A percentile compares a stretch with the other conserved stretches of the same genome.
phyloP scores from a whole-genome alignment of 345 rosid genomes.

The Aquilaria sinensis region DNA sequence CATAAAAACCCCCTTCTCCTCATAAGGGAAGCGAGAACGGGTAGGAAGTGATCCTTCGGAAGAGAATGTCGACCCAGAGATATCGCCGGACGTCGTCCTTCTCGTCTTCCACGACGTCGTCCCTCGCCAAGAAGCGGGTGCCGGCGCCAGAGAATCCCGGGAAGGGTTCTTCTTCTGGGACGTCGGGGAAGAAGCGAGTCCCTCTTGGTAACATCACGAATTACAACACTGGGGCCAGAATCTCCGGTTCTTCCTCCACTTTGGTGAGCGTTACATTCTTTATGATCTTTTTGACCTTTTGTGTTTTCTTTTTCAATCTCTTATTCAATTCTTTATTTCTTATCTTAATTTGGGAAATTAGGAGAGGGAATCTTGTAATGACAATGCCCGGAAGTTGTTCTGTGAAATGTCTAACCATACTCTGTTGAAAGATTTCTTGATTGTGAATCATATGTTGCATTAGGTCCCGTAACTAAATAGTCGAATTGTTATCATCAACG shows the following conservation, averaged over 20 bases:
- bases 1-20: background rate
- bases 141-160: constrained; percentile 39
- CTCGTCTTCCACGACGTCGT: constrained; percentile 43
- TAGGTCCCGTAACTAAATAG: no score
- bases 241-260: constrained; percentile 38
- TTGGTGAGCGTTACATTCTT: constrained; percentile 33
- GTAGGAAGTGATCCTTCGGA: background rate
- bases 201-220: constrained; percentile 74
- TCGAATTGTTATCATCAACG: no score
- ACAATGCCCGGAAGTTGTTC: background rate
- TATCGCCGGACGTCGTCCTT: constrained; percentile 28
- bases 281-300: background rate
- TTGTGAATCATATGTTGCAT: background rate
- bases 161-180: constrained; percentile 26
- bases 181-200: constrained; percentile 61
- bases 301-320: background rate
- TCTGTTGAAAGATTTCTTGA: background rate
- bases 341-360: constrained; percentile 1
- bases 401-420: background rate
- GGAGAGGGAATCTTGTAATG: background rate
- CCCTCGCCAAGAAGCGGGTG: constrained; percentile 39
- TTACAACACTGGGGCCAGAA: constrained; percentile 39
- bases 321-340: background rate
- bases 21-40: constrained; percentile 1
- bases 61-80: constrained; percentile 22